Conservation (phyloP, 768 basidiomycete genomes). For the Boletellus sp. region DNA sequence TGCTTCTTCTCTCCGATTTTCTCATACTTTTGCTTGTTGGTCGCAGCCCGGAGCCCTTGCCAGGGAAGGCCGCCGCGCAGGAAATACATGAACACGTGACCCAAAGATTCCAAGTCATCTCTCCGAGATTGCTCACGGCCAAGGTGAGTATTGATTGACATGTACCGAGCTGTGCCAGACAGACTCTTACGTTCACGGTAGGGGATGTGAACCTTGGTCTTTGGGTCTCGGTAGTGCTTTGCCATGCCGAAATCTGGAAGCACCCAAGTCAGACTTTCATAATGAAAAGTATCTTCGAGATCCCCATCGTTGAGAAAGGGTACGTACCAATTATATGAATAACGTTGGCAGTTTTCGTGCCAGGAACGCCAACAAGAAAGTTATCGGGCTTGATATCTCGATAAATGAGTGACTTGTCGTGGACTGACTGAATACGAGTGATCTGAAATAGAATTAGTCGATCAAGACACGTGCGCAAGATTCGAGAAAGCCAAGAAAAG, state of each 20-base stretch:
- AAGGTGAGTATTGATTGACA: slow-evolving; percentile 99
- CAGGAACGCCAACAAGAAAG: slow-evolving; percentile 93
- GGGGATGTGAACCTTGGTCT: slow-evolving; percentile 97
- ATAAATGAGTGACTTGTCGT: slow-evolving; percentile 98
- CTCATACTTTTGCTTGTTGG: slow-evolving; percentile 99
- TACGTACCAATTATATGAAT: slow-evolving; percentile 82
- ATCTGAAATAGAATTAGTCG: slow-evolving; percentile 50
- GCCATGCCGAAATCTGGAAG: slow-evolving; percentile 95
- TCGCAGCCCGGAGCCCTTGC: slow-evolving; percentile 96
- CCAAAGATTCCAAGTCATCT: slow-evolving; percentile 94
- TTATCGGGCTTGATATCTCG: slow-evolving; percentile 99
- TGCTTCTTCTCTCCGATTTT: slow-evolving; percentile 99
- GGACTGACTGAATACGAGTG: slow-evolving; percentile 93
- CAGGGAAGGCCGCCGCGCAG: slow-evolving; percentile 93
- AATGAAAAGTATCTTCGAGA: not conserved
- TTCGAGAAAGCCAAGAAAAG: slow-evolving; percentile 4
- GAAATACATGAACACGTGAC: slow-evolving; percentile 99
- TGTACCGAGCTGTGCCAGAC: slow-evolving; percentile 96
- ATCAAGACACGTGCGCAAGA: not conserved
- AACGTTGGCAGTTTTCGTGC: slow-evolving; percentile 84
- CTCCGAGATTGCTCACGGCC: slow-evolving; percentile 93
- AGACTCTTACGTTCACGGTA: slow-evolving; percentile 97
- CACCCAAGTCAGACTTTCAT: slow-evolving; percentile 5
- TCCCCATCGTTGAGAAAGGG: not conserved
- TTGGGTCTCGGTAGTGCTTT: slow-evolving; percentile 98